Evolutionary conservation across 2,329 filamentous ascomycete species (phyloP).

Genomic region (Penicillium vulpinum): DNA sequence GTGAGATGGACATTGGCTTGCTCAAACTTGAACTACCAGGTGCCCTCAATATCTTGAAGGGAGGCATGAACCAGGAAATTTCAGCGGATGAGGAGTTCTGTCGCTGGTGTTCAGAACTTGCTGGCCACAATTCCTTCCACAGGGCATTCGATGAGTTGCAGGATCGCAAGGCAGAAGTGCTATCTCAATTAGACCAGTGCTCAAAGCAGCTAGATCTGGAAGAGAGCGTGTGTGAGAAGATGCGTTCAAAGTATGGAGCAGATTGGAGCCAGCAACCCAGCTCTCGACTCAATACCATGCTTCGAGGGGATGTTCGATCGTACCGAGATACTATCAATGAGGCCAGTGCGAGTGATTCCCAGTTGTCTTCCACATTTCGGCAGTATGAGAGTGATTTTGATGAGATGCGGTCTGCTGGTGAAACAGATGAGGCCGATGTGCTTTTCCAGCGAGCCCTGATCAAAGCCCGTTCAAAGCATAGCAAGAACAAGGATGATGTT

Average conservation of each 20-base stretch:
- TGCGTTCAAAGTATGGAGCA: slow-evolving; percentile 92
- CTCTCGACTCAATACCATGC: slow-evolving; percentile 79
- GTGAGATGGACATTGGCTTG: slow-evolving; percentile 92
- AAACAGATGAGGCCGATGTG: slow-evolving; percentile 81
- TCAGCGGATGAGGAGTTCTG: slow-evolving; percentile 87
- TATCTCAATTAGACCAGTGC: slow-evolving; percentile 72
- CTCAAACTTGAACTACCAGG: slow-evolving; percentile 90
- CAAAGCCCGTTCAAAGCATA: slow-evolving; percentile 64
- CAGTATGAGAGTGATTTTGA: slow-evolving; percentile 89
- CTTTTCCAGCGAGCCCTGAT: slow-evolving; percentile 85
- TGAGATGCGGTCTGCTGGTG: slow-evolving; percentile 88
- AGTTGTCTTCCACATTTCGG: slow-evolving; percentile 77
- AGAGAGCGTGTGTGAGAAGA: slow-evolving; percentile 97
- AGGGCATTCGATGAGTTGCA: slow-evolving; percentile 77
- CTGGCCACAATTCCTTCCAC: slow-evolving; percentile 76
- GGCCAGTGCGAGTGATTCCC: slow-evolving; percentile 79
- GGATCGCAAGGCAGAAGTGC: slow-evolving; percentile 73
- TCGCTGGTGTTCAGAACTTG: slow-evolving; percentile 90
- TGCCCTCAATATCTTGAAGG: slow-evolving; percentile 87
- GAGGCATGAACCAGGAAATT: slow-evolving; percentile 86
- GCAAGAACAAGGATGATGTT: slow-evolving; percentile 61
- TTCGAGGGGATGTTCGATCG: slow-evolving; percentile 81
- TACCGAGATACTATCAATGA: slow-evolving; percentile 89
- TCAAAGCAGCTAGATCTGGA: slow-evolving; percentile 93
- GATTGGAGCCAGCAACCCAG: slow-evolving; percentile 99